Evolutionary conservation across 768 basidiomycete genomes (phyloP).

Genomic region (Mycena latifolia): DNA sequence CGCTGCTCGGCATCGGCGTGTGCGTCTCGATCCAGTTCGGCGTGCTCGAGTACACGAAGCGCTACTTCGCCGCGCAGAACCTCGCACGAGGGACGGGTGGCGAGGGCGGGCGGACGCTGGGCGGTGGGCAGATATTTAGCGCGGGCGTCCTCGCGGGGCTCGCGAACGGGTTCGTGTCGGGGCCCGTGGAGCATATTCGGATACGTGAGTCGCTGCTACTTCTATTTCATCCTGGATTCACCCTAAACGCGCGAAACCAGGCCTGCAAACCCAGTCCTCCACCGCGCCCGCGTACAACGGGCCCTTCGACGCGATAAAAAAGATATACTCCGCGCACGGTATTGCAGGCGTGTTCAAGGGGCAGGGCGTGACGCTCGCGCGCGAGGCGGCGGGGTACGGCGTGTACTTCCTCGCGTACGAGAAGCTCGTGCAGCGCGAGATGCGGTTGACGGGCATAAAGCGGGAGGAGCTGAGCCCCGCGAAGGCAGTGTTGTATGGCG

Average conservation of each 20-base stretch:
- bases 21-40: conserved; percentile 98
- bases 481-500: conserved; percentile 89
- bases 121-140: conserved; percentile 72
- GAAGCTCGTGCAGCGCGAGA: conserved; percentile 89
- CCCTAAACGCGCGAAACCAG: conserved; percentile 53
- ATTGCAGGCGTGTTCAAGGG: conserved; percentile 93
- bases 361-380: conserved; percentile 87
- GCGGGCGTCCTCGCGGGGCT: conserved; percentile 90
- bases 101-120: conserved; percentile 70
- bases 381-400: conserved; percentile 87
- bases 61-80: conserved; percentile 79
- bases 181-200: conserved; percentile 97
- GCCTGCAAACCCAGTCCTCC: conserved; percentile 91
- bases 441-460: conserved; percentile 75
- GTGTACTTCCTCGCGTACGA: conserved; percentile 95
- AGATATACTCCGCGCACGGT: conserved; percentile 83
- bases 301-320: conserved; percentile 89
- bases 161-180: conserved; percentile 92
- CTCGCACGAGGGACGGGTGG: conserved; percentile 70
- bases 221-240: conserved; percentile 9
- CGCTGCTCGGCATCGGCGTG: conserved; percentile 90
- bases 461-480: conserved; percentile 83
- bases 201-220: conserved; percentile 73
- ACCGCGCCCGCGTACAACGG: conserved; percentile 83
- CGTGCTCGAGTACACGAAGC: conserved; percentile 88